Percentiles rank a stretch among this genome's conserved stretches.
These are phyloP conservation scores for Quercus engelmannii DNA, from an alignment of 306 rosid species.

Conservation along the genomic window DNA sequence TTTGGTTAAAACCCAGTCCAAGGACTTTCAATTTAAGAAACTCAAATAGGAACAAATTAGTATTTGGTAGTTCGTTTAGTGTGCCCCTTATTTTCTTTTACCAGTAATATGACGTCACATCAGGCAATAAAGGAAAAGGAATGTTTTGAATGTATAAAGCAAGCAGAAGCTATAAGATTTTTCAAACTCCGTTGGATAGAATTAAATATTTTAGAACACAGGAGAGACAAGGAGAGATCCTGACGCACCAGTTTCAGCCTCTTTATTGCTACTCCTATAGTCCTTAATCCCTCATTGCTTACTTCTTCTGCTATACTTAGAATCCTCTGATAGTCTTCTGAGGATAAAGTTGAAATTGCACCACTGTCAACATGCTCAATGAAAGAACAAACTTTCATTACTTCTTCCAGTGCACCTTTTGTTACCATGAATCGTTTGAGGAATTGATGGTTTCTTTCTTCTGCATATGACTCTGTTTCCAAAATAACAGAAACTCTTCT, in stretches of 20 bases:
- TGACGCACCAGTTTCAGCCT: slow-evolving; percentile 47
- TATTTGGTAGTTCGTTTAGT: neutral
- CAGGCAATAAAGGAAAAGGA: neutral
- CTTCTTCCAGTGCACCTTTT: slow-evolving; percentile 89
- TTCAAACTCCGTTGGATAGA: neutral
- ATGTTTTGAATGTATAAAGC: neutral
- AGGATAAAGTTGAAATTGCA: slow-evolving; percentile 31
- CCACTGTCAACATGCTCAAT: slow-evolving; percentile 41
- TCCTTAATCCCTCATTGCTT: slow-evolving; percentile 76
- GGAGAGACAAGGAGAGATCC: slow-evolving; percentile 2
- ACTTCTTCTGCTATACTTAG: slow-evolving; percentile 52
- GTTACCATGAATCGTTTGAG: slow-evolving; percentile 53
- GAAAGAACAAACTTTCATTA: slow-evolving; percentile 58
- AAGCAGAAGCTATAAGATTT: neutral
- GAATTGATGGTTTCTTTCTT: slow-evolving; percentile 27
- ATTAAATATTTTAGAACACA: neutral
- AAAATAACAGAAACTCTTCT: slow-evolving; percentile 73
- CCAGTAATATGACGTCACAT: neutral
- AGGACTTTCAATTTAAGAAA: neutral
- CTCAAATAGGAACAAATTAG: neutral
- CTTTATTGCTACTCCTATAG: slow-evolving; percentile 73
- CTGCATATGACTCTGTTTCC: slow-evolving; percentile 37
- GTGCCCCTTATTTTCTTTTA: neutral
- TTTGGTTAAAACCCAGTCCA: neutral
- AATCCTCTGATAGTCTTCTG: slow-evolving; percentile 45